Percentiles rank a stretch among this genome's conserved stretches.
Evolutionary conservation across 2,329 filamentous ascomycete species (phyloP).

Genomic region (Teratosphaeria gauchensis): DNA sequence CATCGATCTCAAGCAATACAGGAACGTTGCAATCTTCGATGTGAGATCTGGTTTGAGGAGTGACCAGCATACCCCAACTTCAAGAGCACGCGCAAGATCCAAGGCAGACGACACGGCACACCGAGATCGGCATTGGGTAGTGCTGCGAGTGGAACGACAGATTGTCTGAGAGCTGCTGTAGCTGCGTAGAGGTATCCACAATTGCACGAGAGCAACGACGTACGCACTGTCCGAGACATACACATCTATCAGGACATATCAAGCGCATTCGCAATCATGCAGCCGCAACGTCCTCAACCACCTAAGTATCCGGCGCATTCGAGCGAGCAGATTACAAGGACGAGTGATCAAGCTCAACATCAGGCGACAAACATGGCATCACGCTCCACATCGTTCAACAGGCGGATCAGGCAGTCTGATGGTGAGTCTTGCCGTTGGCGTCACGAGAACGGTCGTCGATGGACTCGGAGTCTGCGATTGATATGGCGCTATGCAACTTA

Average conservation of each 20-base stretch:
- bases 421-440: constrained; percentile 14
- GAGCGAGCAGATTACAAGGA: constrained; percentile 11
- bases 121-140: neutral
- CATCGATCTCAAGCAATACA: neutral
- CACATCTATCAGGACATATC: neutral
- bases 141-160: neutral
- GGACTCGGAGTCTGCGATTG: neutral
- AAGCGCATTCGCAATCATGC: neutral
- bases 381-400: constrained; percentile 20
- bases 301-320: neutral
- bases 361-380: constrained; percentile 14
- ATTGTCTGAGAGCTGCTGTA: neutral
- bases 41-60: neutral
- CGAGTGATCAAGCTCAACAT: constrained; percentile 14
- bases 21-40: neutral
- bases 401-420: constrained; percentile 18
- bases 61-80: neutral
- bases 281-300: constrained; percentile 1
- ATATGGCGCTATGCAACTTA: neutral
- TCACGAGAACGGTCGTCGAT: neutral
- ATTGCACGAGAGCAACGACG: neutral
- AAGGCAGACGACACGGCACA: neutral
- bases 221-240: neutral
- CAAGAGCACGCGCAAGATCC: neutral
- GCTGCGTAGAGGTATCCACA: neutral